Evolutionary conservation across 1,139 yeast genomes (phyloP), one percentile per base, ranked within the genome.

Genomic region (Martiniozyma asiatica): DNA sequence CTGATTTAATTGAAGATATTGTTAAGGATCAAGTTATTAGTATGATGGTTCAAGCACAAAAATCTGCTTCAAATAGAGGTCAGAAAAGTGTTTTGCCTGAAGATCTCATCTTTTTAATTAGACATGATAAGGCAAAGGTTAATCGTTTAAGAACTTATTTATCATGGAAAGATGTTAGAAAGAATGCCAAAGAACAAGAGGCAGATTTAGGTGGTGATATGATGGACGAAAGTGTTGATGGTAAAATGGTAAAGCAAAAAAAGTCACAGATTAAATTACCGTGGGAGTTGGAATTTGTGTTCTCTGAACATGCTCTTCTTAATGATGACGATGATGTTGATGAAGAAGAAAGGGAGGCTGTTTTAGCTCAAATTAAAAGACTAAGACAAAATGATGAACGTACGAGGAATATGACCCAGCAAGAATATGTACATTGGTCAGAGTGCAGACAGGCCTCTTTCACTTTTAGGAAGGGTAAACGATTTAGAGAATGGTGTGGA

Each of bases 361-460:
- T 84, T 24, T 61, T 78, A 25, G 94, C 94, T 0, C 82, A 94
- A 11, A 60, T 85, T 51, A 85, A 85, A 51, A 61, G 97, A 36
- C 64, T 89, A 42, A 85, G 85, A 48, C 76, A 73, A 59, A 97
- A 97, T 4, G 99, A 89, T 53, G 96, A 89, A 36, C 64, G 98
- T 41, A 89, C 99, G 0, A 71, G 65, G 42, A 71, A 79, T 42
- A 92, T 89, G 99, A 89, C 98, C 1, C 75, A 77, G 45, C 96
- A 89, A 48, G 98, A 89, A 51, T 89, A 89, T 46, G 98, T 87
- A 12, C 98, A 92, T 53, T 89, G 97, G 96, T 80, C 94, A 10
- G 99, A 89, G 51, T 89, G 98, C 57, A 71, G 99, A 41, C 98
- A 89, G 53, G 98, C 98, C 1, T 77, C 93, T 34, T 92, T 89